Evolutionary conservation across 768 basidiomycete genomes (phyloP), one percentile per base, ranked within the genome.

Genomic region (Tephrocybe sp.): DNA sequence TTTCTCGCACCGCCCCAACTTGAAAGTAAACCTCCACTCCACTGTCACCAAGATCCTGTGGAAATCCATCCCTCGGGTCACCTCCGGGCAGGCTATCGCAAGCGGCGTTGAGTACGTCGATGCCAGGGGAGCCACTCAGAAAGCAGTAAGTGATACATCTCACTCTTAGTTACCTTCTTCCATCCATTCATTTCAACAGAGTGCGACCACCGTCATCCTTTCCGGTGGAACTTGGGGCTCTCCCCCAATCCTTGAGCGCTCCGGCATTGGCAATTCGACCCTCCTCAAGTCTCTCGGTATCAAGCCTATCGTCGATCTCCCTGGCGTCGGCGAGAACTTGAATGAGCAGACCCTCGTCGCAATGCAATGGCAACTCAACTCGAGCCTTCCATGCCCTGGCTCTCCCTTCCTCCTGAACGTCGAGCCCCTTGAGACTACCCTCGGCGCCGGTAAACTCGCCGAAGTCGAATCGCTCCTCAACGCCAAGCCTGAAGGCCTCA

Each of bases 361-460:
- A 7, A 43, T 43, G 42, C 42, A 43, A 21, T 43, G 42, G 42
- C 42, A 43, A n/a, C 42, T 43, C 18, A 43, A 43, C 42, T 30
- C 42, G 3, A 43, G 42, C 10, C 42, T 31, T 30, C 27, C 42
- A 29, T 30, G 18, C 16, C 22, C 22, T n/a, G 16, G 9, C 15
- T 30, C 42, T 2, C 42, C 42, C 22, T 43, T 43, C 42, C 27
- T 43, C 13, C 42, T 43, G 16, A 43, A 43, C 21, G 42, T 43
- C 16, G 42, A 43, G 16, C 30, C 42, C 2, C 16, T 43, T 10
- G 27, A 43, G 29, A 43, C 42, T 2, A 43, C 42, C 1, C 18
- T 31, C 9, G 42, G 42, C 18, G 11, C 42, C 27, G 16, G n/a
- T 16, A 31, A 31, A 11, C 27, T 43, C 16, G n/a, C 25, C 4